Percentiles rank a stretch among this genome's conserved stretches.
Conservation (phyloP, 164 flowering plant species). For the Nymphaea thermarum region DNA sequence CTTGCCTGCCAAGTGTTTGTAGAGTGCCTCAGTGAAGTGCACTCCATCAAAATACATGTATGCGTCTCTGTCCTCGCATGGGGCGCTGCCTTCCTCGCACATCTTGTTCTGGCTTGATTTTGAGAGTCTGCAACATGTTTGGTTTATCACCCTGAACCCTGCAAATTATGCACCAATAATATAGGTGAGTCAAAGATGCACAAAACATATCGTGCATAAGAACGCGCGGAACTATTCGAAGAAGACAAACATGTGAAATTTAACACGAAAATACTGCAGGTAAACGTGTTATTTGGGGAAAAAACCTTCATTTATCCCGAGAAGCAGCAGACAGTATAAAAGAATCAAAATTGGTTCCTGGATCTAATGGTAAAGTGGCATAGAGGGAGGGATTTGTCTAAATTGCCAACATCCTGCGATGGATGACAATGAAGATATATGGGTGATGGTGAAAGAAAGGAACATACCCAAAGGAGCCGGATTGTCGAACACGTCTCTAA, state of each 20-base stretch:
- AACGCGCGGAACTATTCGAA: background rate
- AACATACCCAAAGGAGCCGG: conserved; percentile 34
- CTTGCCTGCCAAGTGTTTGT: conserved; percentile 27
- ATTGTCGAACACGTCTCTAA: conserved; percentile 24
- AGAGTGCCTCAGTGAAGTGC: conserved; percentile 61
- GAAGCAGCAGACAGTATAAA: background rate
- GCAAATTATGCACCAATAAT: background rate
- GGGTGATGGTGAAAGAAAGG: background rate
- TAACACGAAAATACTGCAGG: background rate
- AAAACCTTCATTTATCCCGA: background rate
- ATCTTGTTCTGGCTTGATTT: background rate
- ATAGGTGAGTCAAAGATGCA: background rate
- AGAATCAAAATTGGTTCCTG: background rate
- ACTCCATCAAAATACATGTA: conserved; percentile 59
- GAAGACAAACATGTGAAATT: background rate
- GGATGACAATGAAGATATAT: background rate
- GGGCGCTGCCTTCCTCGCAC: conserved; percentile 33
- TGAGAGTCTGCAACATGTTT: conserved; percentile 40
- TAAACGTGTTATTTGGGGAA: background rate
- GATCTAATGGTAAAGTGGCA: background rate
- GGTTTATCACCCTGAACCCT: conserved; percentile 39
- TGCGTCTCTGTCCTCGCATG: conserved; percentile 24
- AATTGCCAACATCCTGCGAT: background rate
- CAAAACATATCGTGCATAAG: background rate
- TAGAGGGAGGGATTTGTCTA: background rate